Percentiles rank a stretch among this genome's conserved stretches.
Evolutionary conservation across 495 filamentous ascomycete species (phyloP).

Genomic region (Massariosphaeria phaeospora): DNA sequence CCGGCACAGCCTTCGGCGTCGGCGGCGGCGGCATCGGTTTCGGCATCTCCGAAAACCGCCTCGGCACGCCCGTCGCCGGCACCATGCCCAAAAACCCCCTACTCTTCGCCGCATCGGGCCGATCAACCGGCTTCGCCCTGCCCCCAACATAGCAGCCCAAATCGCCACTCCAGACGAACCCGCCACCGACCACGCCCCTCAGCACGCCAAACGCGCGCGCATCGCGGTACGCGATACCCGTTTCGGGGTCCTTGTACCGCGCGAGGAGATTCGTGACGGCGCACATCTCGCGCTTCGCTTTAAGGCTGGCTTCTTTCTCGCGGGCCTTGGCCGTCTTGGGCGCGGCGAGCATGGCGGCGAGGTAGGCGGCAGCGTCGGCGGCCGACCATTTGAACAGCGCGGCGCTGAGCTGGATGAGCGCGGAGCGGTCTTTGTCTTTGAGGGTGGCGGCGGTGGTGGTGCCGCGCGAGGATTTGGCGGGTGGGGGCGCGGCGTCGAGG

Average conservation of each 20-base stretch:
- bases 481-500: constrained; percentile 12
- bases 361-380: constrained; percentile 27
- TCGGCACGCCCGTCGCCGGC: constrained; percentile 41
- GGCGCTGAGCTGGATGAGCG: constrained; percentile 20
- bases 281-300: constrained; percentile 28
- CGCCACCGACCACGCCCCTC: constrained; percentile 35
- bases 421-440: constrained; percentile 19
- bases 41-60: constrained; percentile 34
- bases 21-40: background rate
- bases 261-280: constrained; percentile 35
- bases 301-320: background rate
- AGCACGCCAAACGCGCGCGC: constrained; percentile 36
- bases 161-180: constrained; percentile 36
- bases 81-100: constrained; percentile 23
- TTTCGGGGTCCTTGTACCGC: constrained; percentile 39
- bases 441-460: constrained; percentile 23
- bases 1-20: background rate
- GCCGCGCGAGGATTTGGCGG: background rate
- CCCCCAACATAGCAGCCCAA: constrained; percentile 40
- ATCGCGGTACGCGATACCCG: constrained; percentile 39
- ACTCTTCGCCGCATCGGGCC: constrained; percentile 11
- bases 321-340: constrained; percentile 21
- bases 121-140: constrained; percentile 1
- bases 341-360: constrained; percentile 24
- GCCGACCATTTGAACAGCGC: constrained; percentile 30